Evolutionary conservation across 2,329 filamentous ascomycete genomes (phyloP), one percentile per base, ranked within the genome.

Genomic region (Daldinia sp.): DNA sequence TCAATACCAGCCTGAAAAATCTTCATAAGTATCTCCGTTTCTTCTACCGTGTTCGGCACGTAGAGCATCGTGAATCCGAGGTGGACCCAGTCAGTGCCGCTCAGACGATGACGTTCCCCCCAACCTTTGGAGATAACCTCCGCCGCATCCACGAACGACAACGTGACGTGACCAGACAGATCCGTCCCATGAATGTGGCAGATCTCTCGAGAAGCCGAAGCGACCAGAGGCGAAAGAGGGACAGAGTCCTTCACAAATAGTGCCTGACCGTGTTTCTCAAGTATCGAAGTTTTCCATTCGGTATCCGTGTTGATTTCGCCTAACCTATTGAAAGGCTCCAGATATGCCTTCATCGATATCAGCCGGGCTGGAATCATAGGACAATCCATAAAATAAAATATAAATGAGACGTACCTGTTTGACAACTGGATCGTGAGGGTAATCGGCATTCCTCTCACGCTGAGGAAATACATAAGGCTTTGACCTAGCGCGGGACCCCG

Each of bases 111-210:
- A 15, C 68, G 63, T 51, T 71, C 68, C 42, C 68, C 68, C 68
- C 65, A 71, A 7, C 68, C 68, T 48, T 69, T 71, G 7, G 61
- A 61, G 23, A 71, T 69, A 7, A 71, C 68, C 30, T 71, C 68
- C n/a, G 68, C 68, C 4, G 68, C 68, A 23, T 71, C 68, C 26
- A 28, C 48, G 51, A 71, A 71, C 4, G 68, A 71, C 15, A 71
- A 66, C 0, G 68, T 71, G 30, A 67, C 65, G 13, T 71, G 68
- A 18, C 68, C 65, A 3, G 68, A 71, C 33, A 66, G 23, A 33
- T 71, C 68, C 3, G 68, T 66, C 26, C 39, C 48, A 33, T 71
- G 65, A 39, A 69, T 67, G 30, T 71, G 68, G 50, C 68, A 68
- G 41, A 71, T 65, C 57, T 71, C 68, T n/a, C 65, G 44, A 12